phyloP scores from a whole-genome alignment of 176 grass and related monocot genomes.

The Eleusine indica region DNA sequence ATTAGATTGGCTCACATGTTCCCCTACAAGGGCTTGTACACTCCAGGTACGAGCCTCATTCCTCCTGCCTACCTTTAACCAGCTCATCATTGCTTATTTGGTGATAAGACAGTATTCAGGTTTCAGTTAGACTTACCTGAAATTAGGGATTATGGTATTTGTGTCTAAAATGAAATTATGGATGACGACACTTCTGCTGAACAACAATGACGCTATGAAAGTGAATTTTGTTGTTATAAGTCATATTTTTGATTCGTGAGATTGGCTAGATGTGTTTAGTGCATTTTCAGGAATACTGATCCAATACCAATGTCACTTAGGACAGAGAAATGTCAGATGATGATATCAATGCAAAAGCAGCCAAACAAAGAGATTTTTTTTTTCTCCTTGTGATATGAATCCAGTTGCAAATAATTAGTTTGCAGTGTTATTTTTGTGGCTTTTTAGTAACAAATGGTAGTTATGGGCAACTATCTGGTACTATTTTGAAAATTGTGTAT shows the following conservation, averaged over 20 bases:
- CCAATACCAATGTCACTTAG: background rate
- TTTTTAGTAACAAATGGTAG: no score
- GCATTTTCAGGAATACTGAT: background rate
- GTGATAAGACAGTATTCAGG: background rate
- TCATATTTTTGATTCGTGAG: no score
- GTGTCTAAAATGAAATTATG: background rate
- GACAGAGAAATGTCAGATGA: background rate
- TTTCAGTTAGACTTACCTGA: background rate
- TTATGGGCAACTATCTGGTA: no score
- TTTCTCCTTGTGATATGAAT: no score
- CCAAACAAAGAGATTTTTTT: no score
- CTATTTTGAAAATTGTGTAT: no score
- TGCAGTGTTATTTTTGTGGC: no score
- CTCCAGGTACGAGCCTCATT: conserved; percentile 14
- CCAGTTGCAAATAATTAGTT: no score
- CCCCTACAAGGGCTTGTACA: conserved; percentile 34
- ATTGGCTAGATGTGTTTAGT: no score
- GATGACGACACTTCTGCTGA: background rate
- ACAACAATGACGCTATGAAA: background rate
- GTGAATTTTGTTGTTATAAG: no score
- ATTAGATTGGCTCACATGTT: background rate
- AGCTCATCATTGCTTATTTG: background rate
- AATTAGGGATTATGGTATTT: no score
- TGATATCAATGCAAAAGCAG: background rate
- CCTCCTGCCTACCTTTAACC: background rate